Conservation (phyloP, 176 grass and related monocot species). For the Pharus latifolius region DNA sequence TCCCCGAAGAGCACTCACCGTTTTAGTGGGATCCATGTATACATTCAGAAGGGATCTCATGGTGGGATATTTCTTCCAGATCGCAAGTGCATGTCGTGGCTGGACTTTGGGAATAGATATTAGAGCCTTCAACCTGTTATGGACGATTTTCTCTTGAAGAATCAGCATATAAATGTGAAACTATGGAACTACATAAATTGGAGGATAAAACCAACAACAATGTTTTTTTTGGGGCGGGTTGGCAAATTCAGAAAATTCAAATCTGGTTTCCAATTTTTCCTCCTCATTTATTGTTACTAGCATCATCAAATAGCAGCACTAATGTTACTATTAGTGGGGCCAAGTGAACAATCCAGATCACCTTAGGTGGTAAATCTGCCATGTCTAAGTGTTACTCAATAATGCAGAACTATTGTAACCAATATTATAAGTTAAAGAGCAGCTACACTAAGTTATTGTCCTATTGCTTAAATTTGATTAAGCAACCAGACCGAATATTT, state of each 20-base stretch:
- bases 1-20: conserved; percentile 44
- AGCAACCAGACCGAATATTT: not conserved
- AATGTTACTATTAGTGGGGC: too few species aligned
- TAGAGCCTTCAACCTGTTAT: conserved; percentile 70
- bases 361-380: too few species aligned
- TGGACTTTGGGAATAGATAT: conserved; percentile 72
- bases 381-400: too few species aligned
- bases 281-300: not conserved
- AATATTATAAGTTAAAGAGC: not conserved
- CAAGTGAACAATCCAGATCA: too few species aligned
- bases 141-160: not conserved
- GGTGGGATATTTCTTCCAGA: conserved; percentile 69
- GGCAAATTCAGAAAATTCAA: not conserved
- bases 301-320: not conserved
- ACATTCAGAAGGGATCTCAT: conserved; percentile 81
- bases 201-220: not conserved
- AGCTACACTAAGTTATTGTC: not conserved
- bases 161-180: not conserved
- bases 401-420: not conserved
- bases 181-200: not conserved
- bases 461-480: not conserved
- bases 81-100: conserved; percentile 47
- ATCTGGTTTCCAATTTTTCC: too few species aligned
- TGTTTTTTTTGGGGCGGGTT: too few species aligned
- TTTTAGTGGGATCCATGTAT: conserved; percentile 75